Conservation (phyloP, 75 land plant species). For the Larix kaempferi region DNA sequence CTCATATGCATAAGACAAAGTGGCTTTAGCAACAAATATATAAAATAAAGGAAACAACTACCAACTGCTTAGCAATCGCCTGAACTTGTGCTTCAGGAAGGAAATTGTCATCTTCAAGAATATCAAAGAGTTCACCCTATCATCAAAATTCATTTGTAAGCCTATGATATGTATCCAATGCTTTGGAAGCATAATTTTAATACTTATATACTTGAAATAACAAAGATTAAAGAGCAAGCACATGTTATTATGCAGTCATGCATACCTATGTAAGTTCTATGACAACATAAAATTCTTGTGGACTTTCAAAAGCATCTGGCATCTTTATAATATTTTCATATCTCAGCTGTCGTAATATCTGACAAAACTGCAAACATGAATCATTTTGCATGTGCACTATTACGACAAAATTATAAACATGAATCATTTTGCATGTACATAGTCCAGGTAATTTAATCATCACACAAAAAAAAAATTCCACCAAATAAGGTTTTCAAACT, state of each 20-base stretch:
- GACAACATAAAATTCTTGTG: conserved; percentile 96
- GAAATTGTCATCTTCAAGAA: conserved; percentile 94
- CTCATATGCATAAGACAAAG: background rate
- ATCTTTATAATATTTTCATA: conserved; percentile 97
- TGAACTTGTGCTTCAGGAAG: conserved; percentile 99
- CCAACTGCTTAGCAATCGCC: conserved; percentile 98
- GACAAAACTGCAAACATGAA: background rate
- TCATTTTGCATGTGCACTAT: too few relatives aligned
- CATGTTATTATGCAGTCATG: background rate
- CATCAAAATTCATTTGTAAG: conserved; percentile 5
- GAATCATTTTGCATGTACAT: too few relatives aligned
- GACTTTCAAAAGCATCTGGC: conserved; percentile 96
- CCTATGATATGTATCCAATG: background rate
- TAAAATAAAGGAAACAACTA: conserved; percentile 20
- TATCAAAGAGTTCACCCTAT: conserved; percentile 97
- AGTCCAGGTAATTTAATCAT: too few relatives aligned
- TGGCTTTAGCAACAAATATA: background rate
- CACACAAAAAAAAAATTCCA: too few relatives aligned
- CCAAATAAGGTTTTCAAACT: too few relatives aligned
- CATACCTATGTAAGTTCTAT: conserved; percentile 96
- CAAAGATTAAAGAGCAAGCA: background rate
- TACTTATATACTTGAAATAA: background rate
- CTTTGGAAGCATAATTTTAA: background rate
- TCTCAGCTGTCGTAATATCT: conserved; percentile 93
- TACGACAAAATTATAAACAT: too few relatives aligned